Base-by-base conservation (phyloP, 169 alveolate genomes). In the Prorocentrum cordatum region DNA sequence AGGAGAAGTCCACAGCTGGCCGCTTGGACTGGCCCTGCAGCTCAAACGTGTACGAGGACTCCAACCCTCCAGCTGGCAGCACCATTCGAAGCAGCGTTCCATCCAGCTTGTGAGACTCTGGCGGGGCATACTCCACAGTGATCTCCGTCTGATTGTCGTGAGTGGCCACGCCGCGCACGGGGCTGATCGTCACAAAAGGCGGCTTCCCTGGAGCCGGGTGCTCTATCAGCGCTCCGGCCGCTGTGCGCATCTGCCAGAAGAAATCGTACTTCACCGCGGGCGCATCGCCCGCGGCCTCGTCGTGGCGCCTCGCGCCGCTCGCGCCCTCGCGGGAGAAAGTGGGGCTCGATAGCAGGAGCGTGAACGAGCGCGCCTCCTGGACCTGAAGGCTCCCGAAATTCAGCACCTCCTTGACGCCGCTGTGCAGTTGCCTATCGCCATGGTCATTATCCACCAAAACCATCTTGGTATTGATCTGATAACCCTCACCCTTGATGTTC, bases 1-100 rank as follows among this genome's bases (percentile, higher is more conserved):
- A 95, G 85, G 96, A 93, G 84, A 96, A 94, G 16, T 95, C 94
- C 22, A 96, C 95, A 68, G 95, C 96, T 29, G 99, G 99, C 35
- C 95, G 93, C 71, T 95, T 86, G 7, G 97, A 95, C 26, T 93
- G 91, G 27, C 98, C 98, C 29, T 92, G 86, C 29, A 94, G 86
- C 73, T 92, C 79, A 85, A 96, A 93, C 20, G 92, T 93, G 85
- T 95, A 96, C 36, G 95, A 93, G 12, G 96, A 96, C n/a, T 97
- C 97, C 35, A 94, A 75, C 31, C 94, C 93, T 31, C 95, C 94
- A 38, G 24, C 38, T 35, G 85, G 80, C 33, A 87, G 39, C 36
- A 59, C 62, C 92, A 59, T 36, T n/a, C 93, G 94, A 38, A 95
- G 83, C 77, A 93, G 92, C 38, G 94, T 88, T 86, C 95, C 68